Evolutionary conservation across 2,329 filamentous ascomycete species (phyloP), one percentile per base, ranked within the genome.

Genomic region (Colletotrichum gloeosporioides): DNA sequence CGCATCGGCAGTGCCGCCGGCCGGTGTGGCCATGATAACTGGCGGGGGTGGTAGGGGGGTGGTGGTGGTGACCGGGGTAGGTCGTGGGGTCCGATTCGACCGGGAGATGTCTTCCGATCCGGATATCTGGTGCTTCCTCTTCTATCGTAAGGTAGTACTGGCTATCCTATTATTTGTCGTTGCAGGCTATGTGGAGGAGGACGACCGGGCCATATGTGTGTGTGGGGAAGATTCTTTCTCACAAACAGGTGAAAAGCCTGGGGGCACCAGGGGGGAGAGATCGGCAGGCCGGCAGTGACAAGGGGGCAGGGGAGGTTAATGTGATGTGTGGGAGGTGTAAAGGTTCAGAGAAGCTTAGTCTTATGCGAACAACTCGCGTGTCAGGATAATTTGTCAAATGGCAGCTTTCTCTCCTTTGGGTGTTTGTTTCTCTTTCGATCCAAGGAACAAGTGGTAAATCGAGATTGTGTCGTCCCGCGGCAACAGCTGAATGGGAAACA

Each of bases 21-120:
- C 73, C 73, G 73, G 70, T 64, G 73, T 76, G 32, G 73, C 73
- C 73, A 76, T 76, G 70, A 69, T 76, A 31, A 44, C 25, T 57
- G 31, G 59, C 49, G 31, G 25, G 59, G 62, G 13, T 39, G 36
- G 27, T 31, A 55, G 73, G 49, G 69, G 39, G 18, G 18, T 10
- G 18, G 39, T 12, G 9, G 39, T 10, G 39, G 9, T 49, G 39
- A 49, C 39, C 39, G 39, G 39, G 39, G 39, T 22, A 22, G 39
- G 18, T 22, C 39, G 39, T 49, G 39, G 39, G 39, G 39, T 49
- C 39, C 39, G 39, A 49, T 49, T 49, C 29, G 27, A 49, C 71
- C 63, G 69, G 39, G 63, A 34, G 55, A 18, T 16, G 29, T 36
- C 32, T 29, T 67, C 53, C 36, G 55, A 73, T 75, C 65, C 27